Evolutionary conservation across 352 stramenopile genomes (phyloP).

Genomic region (Phytophthora tubulina): DNA sequence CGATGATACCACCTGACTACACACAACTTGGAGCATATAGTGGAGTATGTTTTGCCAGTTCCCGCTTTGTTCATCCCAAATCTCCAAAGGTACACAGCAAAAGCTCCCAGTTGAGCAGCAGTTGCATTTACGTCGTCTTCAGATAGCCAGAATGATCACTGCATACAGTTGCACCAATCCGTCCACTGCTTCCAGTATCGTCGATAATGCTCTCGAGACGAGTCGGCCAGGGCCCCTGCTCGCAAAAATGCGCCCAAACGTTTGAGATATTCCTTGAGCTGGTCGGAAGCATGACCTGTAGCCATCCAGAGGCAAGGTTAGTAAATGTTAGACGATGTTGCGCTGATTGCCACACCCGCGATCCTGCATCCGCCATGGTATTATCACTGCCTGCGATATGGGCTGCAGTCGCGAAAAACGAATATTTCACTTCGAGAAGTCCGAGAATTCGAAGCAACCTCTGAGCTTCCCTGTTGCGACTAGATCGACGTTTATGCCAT

Average conservation of each 20-base stretch:
- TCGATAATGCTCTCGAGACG: neutral
- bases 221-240: conserved; percentile 13
- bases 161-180: conserved; percentile 10
- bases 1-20: conserved; percentile 21
- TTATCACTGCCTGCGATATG: conserved; percentile 6
- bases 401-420: conserved; percentile 10
- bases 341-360: conserved; percentile 15
- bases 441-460: conserved; percentile 6
- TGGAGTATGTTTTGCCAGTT: conserved; percentile 17
- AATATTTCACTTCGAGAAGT: conserved; percentile 7
- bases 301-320: conserved; percentile 15
- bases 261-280: conserved; percentile 14
- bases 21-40: conserved; percentile 21
- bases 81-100: conserved; percentile 18
- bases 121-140: conserved; percentile 4
- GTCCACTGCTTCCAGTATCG: conserved; percentile 14
- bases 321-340: conserved; percentile 16
- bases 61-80: conserved; percentile 15
- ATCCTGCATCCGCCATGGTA: conserved; percentile 9
- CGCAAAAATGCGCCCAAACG: conserved; percentile 14
- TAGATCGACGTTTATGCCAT: conserved; percentile 24
- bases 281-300: conserved; percentile 15
- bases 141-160: conserved; percentile 3
- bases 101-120: conserved; percentile 6
- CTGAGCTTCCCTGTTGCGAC: conserved; percentile 4